A percentile compares a stretch with the other conserved stretches of the same genome.
These are phyloP conservation scores for Lathyrus tuberosus DNA, from an alignment of 306 rosid species.

Conservation along the genomic window DNA sequence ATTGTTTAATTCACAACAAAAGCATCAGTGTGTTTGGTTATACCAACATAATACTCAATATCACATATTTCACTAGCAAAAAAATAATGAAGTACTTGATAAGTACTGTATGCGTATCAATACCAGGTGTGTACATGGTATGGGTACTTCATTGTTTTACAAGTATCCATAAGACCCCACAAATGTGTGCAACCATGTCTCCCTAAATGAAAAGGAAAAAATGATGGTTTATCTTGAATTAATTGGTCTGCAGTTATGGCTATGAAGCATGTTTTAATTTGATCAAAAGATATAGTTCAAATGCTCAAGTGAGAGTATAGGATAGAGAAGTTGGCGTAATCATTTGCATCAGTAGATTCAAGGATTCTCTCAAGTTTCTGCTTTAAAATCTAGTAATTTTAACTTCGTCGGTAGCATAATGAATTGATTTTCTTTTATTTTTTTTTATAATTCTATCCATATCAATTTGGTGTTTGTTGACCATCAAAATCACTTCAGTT, in stretches of 20 bases:
- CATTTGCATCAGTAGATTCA: conserved; percentile 16
- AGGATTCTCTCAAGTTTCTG: neutral
- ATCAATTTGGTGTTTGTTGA: conserved; percentile 29
- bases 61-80: too few relatives aligned
- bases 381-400: conserved; percentile 23
- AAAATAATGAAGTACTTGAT: too few relatives aligned
- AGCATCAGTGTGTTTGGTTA: too few relatives aligned
- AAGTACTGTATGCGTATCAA: too few relatives aligned
- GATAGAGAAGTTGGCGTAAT: conserved; percentile 9
- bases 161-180: too few relatives aligned
- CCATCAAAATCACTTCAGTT: conserved; percentile 30
- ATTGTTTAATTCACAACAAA: too few relatives aligned
- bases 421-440: neutral
- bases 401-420: conserved; percentile 21
- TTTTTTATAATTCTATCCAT: neutral
- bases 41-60: too few relatives aligned
- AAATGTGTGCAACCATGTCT: neutral
- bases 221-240: neutral
- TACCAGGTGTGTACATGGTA: too few relatives aligned
- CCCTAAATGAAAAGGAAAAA: neutral
- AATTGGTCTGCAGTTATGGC: neutral
- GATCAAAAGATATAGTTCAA: conserved; percentile 20
- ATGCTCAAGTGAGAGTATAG: conserved; percentile 8
- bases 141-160: too few relatives aligned
- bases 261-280: neutral